These are phyloP conservation scores for Vitis vinifera DNA, from an alignment of 164 flowering plant genomes.

Conservation along the genomic window ASM3070453v1 NC_081810.1:21151501-21152000, in stretches of 20 bases:
- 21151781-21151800: constrained; percentile 36
- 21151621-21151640: background rate
- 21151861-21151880: constrained; percentile 15
- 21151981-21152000: constrained; percentile 3
- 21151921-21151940: constrained; percentile 7
- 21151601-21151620: constrained; percentile 11
- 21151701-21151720: constrained; percentile 28
- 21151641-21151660: background rate
- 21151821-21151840: constrained; percentile 46
- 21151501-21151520: constrained; percentile 41
- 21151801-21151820: constrained; percentile 38
- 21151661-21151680: background rate
- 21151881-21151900: constrained; percentile 8
- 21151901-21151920: constrained; percentile 13
- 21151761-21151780: constrained; percentile 39
- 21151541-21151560: constrained; percentile 43
- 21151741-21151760: constrained; percentile 43
- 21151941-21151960: background rate
- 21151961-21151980: constrained; percentile 6
- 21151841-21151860: constrained; percentile 46
- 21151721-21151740: constrained; percentile 49
- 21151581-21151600: background rate
- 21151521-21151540: constrained; percentile 37
- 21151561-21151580: constrained; percentile 6
- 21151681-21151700: constrained; percentile 16